These are phyloP conservation scores for Tritrichomonas musculus DNA, from an alignment of 208 protist genomes.

Conservation along the genomic window DNA sequence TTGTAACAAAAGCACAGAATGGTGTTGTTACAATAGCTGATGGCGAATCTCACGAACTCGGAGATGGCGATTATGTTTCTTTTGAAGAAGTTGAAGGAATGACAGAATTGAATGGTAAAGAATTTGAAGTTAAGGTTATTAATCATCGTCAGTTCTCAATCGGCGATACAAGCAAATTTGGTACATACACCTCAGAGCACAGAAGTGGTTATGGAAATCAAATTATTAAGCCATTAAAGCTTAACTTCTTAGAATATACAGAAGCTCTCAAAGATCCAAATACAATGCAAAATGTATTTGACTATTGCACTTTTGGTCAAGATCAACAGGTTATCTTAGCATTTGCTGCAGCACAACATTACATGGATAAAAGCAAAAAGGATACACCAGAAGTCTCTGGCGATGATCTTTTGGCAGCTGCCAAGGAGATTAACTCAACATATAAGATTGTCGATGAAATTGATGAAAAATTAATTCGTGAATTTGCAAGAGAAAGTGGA, in stretches of 20 bases:
- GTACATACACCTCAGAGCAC: slow-evolving; percentile 41
- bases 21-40: slow-evolving; percentile 60
- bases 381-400: no score
- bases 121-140: slow-evolving; percentile 35
- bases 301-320: background rate
- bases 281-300: background rate
- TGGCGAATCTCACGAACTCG: slow-evolving; percentile 58
- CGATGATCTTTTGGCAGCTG: no score
- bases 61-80: slow-evolving; percentile 63
- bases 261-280: slow-evolving; percentile 36
- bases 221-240: slow-evolving; percentile 17
- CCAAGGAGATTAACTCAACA: background rate
- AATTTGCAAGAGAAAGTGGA: background rate
- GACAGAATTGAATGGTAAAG: slow-evolving; percentile 5
- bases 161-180: slow-evolving; percentile 38
- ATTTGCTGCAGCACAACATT: no score
- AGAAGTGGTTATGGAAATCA: slow-evolving; percentile 45
- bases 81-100: slow-evolving; percentile 70
- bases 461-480: background rate
- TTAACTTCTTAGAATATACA: slow-evolving; percentile 31
- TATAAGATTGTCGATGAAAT: background rate
- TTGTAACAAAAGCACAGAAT: slow-evolving; percentile 41
- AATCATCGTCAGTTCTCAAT: slow-evolving; percentile 47
- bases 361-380: no score
- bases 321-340: slow-evolving; percentile 6